These are phyloP conservation scores for Trichocladium antarcticum DNA, from an alignment of 495 filamentous ascomycete genomes.

Conservation along the genomic window DNA sequence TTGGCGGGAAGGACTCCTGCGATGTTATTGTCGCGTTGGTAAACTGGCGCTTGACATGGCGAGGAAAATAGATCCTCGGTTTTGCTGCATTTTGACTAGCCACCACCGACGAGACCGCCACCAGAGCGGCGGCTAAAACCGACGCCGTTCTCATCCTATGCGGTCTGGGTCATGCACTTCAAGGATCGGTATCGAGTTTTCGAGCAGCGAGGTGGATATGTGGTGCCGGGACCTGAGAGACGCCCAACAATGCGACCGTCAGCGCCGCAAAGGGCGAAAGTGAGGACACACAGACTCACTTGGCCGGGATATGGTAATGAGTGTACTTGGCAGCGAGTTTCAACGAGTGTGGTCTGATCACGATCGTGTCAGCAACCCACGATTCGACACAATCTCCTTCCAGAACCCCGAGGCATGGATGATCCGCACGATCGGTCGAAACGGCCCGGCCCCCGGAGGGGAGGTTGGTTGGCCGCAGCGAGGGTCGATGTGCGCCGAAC, in stretches of 20 bases:
- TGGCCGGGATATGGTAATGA: slow-evolving; percentile 49
- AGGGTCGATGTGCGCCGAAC: not conserved
- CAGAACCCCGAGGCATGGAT: slow-evolving; percentile 19
- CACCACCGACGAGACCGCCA: slow-evolving; percentile 41
- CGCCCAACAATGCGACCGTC: slow-evolving; percentile 5
- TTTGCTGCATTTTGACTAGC: slow-evolving; percentile 29
- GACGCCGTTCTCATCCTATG: slow-evolving; percentile 39
- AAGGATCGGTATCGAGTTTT: not conserved
- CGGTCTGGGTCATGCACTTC: slow-evolving; percentile 6
- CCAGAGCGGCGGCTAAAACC: slow-evolving; percentile 41
- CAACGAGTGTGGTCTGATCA: slow-evolving; percentile 42
- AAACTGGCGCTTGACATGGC: slow-evolving; percentile 47
- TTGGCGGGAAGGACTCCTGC: not conserved
- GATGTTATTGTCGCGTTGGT: slow-evolving; percentile 40
- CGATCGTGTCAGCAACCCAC: slow-evolving; percentile 18
- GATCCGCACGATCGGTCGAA: slow-evolving; percentile 26
- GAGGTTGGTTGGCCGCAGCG: slow-evolving; percentile 2
- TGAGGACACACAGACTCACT: slow-evolving; percentile 24
- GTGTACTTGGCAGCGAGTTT: slow-evolving; percentile 52
- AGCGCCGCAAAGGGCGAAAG: slow-evolving; percentile 18
- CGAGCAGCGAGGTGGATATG: not conserved
- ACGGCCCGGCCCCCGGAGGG: slow-evolving; percentile 4
- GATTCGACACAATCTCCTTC: not conserved
- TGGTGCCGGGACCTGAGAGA: slow-evolving; percentile 15
- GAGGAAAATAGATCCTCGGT: slow-evolving; percentile 50